Conservation (phyloP, 768 basidiomycete genomes). For the Artomyces pyxidatus region DNA sequence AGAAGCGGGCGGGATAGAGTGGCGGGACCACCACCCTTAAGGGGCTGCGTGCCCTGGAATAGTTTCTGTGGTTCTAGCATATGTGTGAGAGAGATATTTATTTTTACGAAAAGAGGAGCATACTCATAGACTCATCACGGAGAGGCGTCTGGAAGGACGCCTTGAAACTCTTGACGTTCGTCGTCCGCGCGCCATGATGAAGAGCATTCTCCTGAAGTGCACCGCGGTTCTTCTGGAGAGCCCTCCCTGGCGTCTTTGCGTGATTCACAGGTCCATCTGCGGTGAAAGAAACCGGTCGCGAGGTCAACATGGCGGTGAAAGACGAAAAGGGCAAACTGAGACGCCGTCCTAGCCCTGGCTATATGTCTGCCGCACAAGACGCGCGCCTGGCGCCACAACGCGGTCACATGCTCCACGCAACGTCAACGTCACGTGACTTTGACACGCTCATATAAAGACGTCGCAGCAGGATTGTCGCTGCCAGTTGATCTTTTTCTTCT, state of each 20-base stretch:
- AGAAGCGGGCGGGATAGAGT: slow-evolving; percentile 40
- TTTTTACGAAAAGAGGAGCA: not conserved
- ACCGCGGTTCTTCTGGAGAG: slow-evolving; percentile 28
- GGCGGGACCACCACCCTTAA: slow-evolving; percentile 17
- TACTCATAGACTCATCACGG: slow-evolving; percentile 20
- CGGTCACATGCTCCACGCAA: not conserved
- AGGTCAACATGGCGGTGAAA: slow-evolving; percentile 12
- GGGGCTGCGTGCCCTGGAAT: not conserved
- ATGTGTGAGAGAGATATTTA: not conserved
- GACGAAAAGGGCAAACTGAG: not conserved
- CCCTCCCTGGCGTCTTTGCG: slow-evolving; percentile 50
- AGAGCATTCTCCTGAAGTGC: slow-evolving; percentile 44
- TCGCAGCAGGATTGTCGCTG: not conserved
- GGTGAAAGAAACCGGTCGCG: slow-evolving; percentile 21
- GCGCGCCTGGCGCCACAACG: not conserved
- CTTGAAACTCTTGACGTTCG: slow-evolving; percentile 34
- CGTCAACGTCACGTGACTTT: not conserved
- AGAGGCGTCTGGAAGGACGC: slow-evolving; percentile 27
- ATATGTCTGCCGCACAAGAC: not conserved
- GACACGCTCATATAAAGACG: not conserved
- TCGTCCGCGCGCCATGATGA: slow-evolving; percentile 31
- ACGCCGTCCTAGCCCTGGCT: too few relatives aligned
- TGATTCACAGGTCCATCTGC: slow-evolving; percentile 16
- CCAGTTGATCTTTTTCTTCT: too few relatives aligned
- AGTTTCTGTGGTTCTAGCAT: slow-evolving; percentile 12